phyloP scores from a whole-genome alignment of 495 filamentous ascomycete species.

The Penicillium egyptiacum region DNA sequence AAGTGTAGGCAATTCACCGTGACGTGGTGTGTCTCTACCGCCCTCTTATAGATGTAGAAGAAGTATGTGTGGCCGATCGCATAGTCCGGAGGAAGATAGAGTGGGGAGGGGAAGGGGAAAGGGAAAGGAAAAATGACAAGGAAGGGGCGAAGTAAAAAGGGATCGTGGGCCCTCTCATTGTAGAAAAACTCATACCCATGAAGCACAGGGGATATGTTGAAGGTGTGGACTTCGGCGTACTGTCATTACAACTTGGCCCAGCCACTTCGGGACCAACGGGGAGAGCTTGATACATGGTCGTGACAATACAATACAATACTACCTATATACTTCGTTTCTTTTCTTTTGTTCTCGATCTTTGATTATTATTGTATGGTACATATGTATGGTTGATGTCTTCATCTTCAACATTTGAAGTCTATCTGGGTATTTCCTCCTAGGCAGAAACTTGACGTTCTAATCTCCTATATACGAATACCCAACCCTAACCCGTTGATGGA shows the following conservation, averaged over 20 bases:
- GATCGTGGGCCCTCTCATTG: constrained; percentile 23
- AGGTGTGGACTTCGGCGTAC: constrained; percentile 8
- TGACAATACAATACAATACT: constrained; percentile 9
- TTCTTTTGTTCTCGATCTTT: neutral
- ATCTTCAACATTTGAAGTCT: neutral
- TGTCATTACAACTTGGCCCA: constrained; percentile 2
- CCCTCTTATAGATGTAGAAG: constrained; percentile 12
- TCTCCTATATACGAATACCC: constrained; percentile 9
- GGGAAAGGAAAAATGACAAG: constrained; percentile 22
- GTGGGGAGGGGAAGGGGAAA: constrained; percentile 17
- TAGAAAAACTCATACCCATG: constrained; percentile 7
- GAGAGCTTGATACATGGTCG: neutral
- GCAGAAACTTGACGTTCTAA: neutral
- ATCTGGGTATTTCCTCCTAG: neutral
- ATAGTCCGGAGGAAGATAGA: constrained; percentile 19
- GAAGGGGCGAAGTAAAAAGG: constrained; percentile 26
- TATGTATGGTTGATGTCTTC: too few relatives aligned
- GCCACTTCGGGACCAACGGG: neutral
- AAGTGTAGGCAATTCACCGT: constrained; percentile 19
- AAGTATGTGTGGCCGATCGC: constrained; percentile 8
- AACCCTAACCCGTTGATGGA: constrained; percentile 24
- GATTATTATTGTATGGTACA: too few relatives aligned
- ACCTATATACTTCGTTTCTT: neutral
- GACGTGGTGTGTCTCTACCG: constrained; percentile 23
- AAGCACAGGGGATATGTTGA: constrained; percentile 10